Percentiles rank a stretch among this genome's conserved stretches.
Evolutionary conservation across 345 rosid species (phyloP).

Genomic region (Sisymbrium altissimum): DNA sequence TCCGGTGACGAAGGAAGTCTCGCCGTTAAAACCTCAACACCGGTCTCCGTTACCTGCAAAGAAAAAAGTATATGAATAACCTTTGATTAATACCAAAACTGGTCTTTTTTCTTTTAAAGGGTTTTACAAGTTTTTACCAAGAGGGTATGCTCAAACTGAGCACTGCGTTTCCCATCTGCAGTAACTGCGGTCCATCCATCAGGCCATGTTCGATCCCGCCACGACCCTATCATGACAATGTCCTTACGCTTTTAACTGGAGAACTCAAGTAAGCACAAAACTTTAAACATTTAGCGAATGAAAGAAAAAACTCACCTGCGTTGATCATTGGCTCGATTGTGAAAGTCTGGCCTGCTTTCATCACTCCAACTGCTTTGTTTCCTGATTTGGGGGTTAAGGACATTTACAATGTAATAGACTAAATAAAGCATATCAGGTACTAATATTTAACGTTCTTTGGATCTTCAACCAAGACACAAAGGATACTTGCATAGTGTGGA

Average conservation of each 20-base stretch:
- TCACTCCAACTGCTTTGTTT: conserved; percentile 96
- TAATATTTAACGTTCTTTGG: neutral
- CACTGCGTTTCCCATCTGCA: conserved; percentile 91
- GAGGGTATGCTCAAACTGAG: conserved; percentile 98
- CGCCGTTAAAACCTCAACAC: conserved; percentile 89
- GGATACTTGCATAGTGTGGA: conserved; percentile 95
- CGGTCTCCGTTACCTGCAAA: conserved; percentile 81
- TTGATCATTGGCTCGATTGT: conserved; percentile 99
- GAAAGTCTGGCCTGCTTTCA: conserved; percentile 95
- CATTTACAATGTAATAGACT: conserved; percentile 12
- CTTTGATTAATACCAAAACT: neutral
- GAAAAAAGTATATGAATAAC: neutral
- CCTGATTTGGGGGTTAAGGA: conserved; percentile 53
- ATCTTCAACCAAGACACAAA: conserved; percentile 17
- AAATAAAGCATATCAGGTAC: neutral
- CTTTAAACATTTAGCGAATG: neutral
- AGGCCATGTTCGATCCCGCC: conserved; percentile 96
- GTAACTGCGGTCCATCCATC: conserved; percentile 99
- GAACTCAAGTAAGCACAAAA: neutral
- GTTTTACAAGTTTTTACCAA: conserved; percentile 44
- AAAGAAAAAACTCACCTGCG: conserved; percentile 49
- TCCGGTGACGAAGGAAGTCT: conserved; percentile 78
- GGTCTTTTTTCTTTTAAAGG: neutral
- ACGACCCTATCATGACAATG: conserved; percentile 47
- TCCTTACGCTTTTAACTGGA: neutral